Percentiles rank a stretch among this genome's conserved stretches.
Evolutionary conservation across 768 basidiomycete genomes (phyloP).

Genomic region (Pleurotus citrinopileatus): DNA sequence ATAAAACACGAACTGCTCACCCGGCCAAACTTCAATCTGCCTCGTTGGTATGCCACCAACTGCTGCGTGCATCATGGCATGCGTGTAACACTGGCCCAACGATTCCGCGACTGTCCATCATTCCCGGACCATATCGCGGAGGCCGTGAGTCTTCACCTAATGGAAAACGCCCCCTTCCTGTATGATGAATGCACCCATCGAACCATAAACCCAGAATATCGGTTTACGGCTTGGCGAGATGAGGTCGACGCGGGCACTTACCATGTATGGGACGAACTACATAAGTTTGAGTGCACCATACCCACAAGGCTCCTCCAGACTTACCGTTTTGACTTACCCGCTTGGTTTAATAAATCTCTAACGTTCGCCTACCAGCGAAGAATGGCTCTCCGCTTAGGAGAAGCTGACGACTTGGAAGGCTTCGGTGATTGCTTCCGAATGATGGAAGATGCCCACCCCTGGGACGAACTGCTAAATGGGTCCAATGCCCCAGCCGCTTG

Average conservation of each 20-base stretch:
- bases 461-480: no score
- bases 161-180: neutral
- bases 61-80: conserved; percentile 3
- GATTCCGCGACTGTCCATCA: neutral
- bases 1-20: neutral
- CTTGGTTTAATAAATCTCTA: neutral
- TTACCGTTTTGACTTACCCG: neutral
- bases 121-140: neutral
- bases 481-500: no score
- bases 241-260: neutral
- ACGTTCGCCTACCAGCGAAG: neutral
- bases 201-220: neutral
- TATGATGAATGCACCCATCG: neutral
- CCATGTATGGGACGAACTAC: neutral
- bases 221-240: neutral
- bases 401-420: neutral
- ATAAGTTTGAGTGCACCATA: neutral
- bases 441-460: neutral
- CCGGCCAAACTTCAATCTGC: neutral
- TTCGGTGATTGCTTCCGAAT: neutral
- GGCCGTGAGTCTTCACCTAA: neutral
- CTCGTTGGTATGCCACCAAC: neutral
- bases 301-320: neutral
- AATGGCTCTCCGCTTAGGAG: neutral
- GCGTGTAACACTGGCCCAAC: neutral